These are phyloP conservation scores for Kwoniella sp. DNA, from an alignment of 768 basidiomycete genomes.

Conservation along the genomic window DNA sequence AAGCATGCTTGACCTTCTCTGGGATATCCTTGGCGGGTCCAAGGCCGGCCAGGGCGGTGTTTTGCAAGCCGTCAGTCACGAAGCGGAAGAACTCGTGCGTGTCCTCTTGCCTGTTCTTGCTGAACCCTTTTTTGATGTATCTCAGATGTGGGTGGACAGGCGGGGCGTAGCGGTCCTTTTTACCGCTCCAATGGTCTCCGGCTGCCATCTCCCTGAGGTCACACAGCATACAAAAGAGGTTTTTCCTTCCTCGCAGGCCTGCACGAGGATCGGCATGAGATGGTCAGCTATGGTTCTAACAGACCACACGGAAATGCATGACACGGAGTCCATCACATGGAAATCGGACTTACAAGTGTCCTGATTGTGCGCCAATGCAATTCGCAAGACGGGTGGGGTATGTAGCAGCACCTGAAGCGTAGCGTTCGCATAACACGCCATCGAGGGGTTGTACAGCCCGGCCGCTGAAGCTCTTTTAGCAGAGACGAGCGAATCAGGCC, in stretches of 20 bases:
- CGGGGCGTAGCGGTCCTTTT: slow-evolving; percentile 65
- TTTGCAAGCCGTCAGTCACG: slow-evolving; percentile 87
- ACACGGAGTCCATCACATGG: too few relatives aligned
- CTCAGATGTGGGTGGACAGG: slow-evolving; percentile 70
- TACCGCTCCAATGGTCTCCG: slow-evolving; percentile 59
- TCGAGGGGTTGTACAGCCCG: slow-evolving; percentile 82
- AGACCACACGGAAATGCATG: too few relatives aligned
- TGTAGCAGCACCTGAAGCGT: slow-evolving; percentile 90
- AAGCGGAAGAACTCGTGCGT: slow-evolving; percentile 97
- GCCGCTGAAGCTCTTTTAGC: slow-evolving; percentile 22
- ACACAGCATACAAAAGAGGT: slow-evolving; percentile 56
- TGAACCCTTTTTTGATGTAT: slow-evolving; percentile 88
- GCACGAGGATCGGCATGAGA: background rate
- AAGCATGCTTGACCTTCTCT: slow-evolving; percentile 66
- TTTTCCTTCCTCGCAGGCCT: slow-evolving; percentile 5
- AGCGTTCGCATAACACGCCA: slow-evolving; percentile 96
- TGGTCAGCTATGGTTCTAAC: background rate
- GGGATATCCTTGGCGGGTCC: slow-evolving; percentile 60
- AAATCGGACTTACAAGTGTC: slow-evolving; percentile 64
- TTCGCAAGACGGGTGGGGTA: slow-evolving; percentile 71
- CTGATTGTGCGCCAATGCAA: slow-evolving; percentile 38
- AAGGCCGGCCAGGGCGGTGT: slow-evolving; percentile 72
- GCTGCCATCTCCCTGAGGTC: slow-evolving; percentile 64
- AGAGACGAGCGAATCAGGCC: slow-evolving; percentile 23
- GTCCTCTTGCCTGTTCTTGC: slow-evolving; percentile 91